Evolutionary conservation across 108 stramenopile species (phyloP).

Genomic region (Discostella stelligeroides): DNA sequence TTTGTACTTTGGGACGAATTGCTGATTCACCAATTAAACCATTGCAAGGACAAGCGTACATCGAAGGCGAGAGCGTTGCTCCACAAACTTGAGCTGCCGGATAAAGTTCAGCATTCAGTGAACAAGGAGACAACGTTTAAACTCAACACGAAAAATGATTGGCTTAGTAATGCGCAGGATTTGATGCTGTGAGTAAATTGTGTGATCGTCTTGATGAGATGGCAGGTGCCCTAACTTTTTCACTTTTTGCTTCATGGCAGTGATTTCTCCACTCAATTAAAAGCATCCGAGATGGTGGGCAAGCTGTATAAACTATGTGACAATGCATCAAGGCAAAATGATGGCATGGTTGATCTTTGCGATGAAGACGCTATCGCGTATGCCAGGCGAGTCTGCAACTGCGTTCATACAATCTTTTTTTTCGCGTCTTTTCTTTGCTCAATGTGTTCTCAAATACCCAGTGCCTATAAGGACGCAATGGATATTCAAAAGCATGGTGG

Average conservation of each 20-base stretch:
- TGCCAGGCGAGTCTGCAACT: background rate
- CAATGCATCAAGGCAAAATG: slow-evolving; percentile 3
- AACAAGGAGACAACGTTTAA: slow-evolving; percentile 15
- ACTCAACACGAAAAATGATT: slow-evolving; percentile 7
- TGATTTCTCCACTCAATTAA: slow-evolving; percentile 10
- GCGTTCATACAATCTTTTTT: no score
- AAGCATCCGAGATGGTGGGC: slow-evolving; percentile 14
- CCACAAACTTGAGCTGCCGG: slow-evolving; percentile 13
- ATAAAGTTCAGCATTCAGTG: background rate
- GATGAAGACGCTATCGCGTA: no score
- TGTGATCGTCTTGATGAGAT: background rate
- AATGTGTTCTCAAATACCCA: slow-evolving; percentile 2
- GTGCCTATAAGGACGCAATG: slow-evolving; percentile 26
- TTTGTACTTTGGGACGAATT: slow-evolving; percentile 38
- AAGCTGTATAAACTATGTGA: slow-evolving; percentile 28
- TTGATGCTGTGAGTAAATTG: slow-evolving; percentile 17
- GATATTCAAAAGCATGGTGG: slow-evolving; percentile 28
- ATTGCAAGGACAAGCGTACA: slow-evolving; percentile 3
- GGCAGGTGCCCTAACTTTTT: background rate
- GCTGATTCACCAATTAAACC: slow-evolving; percentile 15
- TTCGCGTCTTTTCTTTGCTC: no score
- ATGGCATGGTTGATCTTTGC: slow-evolving; percentile 1
- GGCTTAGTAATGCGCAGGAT: slow-evolving; percentile 34
- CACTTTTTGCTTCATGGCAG: background rate
- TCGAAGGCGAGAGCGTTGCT: slow-evolving; percentile 19